Percentiles rank a stretch among this genome's conserved stretches.
Conservation (phyloP, 1,139 yeast species). For the Pichia sp. region DNA sequence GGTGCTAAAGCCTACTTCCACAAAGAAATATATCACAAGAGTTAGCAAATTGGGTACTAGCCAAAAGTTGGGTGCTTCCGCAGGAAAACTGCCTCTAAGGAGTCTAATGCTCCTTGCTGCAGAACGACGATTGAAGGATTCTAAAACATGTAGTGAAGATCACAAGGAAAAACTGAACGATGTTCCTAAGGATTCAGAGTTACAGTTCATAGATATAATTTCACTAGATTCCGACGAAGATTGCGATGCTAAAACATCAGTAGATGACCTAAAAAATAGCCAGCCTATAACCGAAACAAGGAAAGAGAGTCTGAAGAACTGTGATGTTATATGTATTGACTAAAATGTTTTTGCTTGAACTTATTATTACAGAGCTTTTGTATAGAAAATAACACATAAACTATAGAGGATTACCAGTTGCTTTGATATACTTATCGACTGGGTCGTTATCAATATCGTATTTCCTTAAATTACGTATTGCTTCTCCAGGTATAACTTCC, state of each 20-base stretch:
- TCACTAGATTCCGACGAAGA: constrained; percentile 19
- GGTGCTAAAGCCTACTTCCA: not conserved
- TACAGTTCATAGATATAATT: constrained; percentile 33
- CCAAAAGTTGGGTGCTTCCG: constrained; percentile 16
- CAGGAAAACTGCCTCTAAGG: constrained; percentile 23
- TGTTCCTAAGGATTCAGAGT: constrained; percentile 34
- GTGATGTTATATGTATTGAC: constrained; percentile 7
- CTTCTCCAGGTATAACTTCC: constrained; percentile 40
- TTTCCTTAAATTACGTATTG: constrained; percentile 34
- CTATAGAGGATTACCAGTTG: constrained; percentile 27
- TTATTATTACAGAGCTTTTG: no score
- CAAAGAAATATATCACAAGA: constrained; percentile 7
- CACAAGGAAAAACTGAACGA: constrained; percentile 15
- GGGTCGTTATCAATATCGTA: constrained; percentile 48
- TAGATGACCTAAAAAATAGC: not conserved
- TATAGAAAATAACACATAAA: no score
- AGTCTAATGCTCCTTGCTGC: constrained; percentile 64
- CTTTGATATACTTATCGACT: constrained; percentile 36
- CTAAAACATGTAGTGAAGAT: constrained; percentile 46
- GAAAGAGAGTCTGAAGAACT: not conserved
- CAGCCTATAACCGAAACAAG: not conserved
- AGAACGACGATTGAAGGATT: constrained; percentile 54
- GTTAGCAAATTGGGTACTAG: constrained; percentile 24
- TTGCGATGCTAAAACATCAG: not conserved
- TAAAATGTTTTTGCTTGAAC: not conserved